Conservation (phyloP, 1,284 basidiomycete genomes). For the Fomitopsis betulina region DNA sequence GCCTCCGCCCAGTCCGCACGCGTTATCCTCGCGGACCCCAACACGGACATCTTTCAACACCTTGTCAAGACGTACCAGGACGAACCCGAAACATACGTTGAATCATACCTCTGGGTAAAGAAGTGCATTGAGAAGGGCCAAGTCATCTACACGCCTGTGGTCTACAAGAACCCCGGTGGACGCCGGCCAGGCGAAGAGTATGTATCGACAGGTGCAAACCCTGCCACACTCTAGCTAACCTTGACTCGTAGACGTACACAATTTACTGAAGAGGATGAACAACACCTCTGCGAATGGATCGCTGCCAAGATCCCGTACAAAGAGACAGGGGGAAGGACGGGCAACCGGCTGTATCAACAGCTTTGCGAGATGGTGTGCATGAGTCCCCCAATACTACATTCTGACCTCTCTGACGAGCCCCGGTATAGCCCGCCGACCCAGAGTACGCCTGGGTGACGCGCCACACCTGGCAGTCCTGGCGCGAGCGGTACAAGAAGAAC, state of each 20-base stretch:
- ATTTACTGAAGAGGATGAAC: constrained; percentile 70
- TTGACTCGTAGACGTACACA: constrained; percentile 55
- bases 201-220: constrained; percentile 21
- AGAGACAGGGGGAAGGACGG: constrained; percentile 71
- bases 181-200: constrained; percentile 77
- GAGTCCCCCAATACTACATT: background rate
- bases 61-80: constrained; percentile 67
- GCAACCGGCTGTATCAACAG: constrained; percentile 72
- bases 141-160: constrained; percentile 61
- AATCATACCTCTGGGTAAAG: constrained; percentile 77
- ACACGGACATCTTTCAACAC: constrained; percentile 65
- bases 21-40: constrained; percentile 73
- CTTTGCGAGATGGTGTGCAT: constrained; percentile 48
- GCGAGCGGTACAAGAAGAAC: constrained; percentile 82
- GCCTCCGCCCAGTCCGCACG: constrained; percentile 60
- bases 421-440: constrained; percentile 51
- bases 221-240: background rate
- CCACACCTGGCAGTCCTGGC: constrained; percentile 87
- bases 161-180: constrained; percentile 79
- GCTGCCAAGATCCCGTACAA: constrained; percentile 76
- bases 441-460: constrained; percentile 73
- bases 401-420: background rate
- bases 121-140: constrained; percentile 66
- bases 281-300: constrained; percentile 69
- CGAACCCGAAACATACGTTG: constrained; percentile 64